Evolutionary conservation across 2,329 filamentous ascomycete genomes (phyloP), one percentile per base, ranked within the genome.

Genomic region (Graphilbum ipis-grandicollis): DNA sequence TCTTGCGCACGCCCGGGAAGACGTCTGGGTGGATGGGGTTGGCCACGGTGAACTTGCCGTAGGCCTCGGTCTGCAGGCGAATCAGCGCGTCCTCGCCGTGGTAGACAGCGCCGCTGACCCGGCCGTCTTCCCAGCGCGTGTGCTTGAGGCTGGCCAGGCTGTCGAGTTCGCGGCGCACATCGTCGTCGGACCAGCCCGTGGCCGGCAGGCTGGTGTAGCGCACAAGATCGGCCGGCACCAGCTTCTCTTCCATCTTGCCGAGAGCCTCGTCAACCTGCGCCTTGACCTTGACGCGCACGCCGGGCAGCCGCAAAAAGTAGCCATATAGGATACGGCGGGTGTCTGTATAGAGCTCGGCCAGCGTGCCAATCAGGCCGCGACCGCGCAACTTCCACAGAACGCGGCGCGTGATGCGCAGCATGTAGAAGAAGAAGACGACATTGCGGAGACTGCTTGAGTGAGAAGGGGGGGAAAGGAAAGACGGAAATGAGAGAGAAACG

Each of bases 11-110:
- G 21, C 88, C 90, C 14, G 90, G 90, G 60, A 98, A 98, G 31
- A 98, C 88, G 59, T 98, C 90, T 7, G 90, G 90, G 56, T 98
- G 90, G 47, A 98, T 90, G 3, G 90, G 90, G 56, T 98, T 98
- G 29, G 85, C 72, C 22, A 98, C 90, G 35, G 85, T 88, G 55
- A 98, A 98, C 56, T 81, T 80, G 45, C 81, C 80, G 65, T 88
- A 96, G 0, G 90, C 88, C 54, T 94, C 83, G 6, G 82, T 81
- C 62, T 98, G 90, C 29, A 98, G 63, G 50, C 79, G 72, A 42
- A 90, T 59, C 47, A 98, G 60, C 32, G 79, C 76, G 29, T 81
- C 71, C 37, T 90, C 90, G 45, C 90, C 90, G 52, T 96, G 88
- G 53, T 98, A 98, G 25, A 98, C 90, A 21, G 90, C 88, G 22